Evolutionary conservation across 2,329 filamentous ascomycete genomes (phyloP).

Genomic region (Colletotrichum neosansevieriae): DNA sequence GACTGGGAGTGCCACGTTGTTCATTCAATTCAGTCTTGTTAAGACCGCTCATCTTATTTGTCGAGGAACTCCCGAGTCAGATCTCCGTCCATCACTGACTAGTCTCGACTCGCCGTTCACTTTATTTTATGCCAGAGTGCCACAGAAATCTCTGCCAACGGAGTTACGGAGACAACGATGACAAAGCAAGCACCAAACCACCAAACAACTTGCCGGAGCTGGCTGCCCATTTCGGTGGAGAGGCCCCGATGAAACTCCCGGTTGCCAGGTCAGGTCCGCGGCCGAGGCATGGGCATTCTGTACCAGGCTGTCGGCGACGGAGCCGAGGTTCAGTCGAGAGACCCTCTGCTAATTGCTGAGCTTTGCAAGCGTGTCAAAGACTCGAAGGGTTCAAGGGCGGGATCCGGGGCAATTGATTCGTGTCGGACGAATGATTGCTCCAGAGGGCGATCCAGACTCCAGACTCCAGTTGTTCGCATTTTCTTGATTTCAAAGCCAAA

Average conservation of each 20-base stretch:
- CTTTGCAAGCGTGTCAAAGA: too few relatives aligned
- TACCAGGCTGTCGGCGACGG: slow-evolving; percentile 18
- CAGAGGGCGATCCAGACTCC: not conserved
- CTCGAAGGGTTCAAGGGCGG: not conserved
- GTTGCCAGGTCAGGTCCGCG: slow-evolving; percentile 26
- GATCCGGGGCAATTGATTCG: slow-evolving; percentile 30
- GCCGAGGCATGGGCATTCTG: slow-evolving; percentile 28
- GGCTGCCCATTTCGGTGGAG: slow-evolving; percentile 22
- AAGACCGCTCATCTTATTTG: too few relatives aligned
- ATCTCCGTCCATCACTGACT: slow-evolving; percentile 9
- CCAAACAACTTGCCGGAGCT: slow-evolving; percentile 4
- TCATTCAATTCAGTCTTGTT: not conserved
- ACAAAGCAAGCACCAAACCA: slow-evolving; percentile 22
- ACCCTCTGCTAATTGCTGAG: too few relatives aligned
- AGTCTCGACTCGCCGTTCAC: not conserved
- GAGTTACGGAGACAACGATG: slow-evolving; percentile 22
- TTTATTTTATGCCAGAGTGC: not conserved
- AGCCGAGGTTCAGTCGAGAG: slow-evolving; percentile 27
- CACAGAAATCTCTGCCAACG: slow-evolving; percentile 23
- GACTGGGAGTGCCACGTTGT: slow-evolving; percentile 1
- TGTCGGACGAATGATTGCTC: slow-evolving; percentile 33
- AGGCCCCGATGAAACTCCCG: not conserved
- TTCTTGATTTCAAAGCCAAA: slow-evolving; percentile 40
- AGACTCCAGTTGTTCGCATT: not conserved
- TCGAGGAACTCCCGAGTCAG: slow-evolving; percentile 32